A percentile compares a stretch with the other conserved stretches of the same genome.
Conservation (phyloP, 805 yeast genomes). For the Geotrichum ghanense region DNA sequence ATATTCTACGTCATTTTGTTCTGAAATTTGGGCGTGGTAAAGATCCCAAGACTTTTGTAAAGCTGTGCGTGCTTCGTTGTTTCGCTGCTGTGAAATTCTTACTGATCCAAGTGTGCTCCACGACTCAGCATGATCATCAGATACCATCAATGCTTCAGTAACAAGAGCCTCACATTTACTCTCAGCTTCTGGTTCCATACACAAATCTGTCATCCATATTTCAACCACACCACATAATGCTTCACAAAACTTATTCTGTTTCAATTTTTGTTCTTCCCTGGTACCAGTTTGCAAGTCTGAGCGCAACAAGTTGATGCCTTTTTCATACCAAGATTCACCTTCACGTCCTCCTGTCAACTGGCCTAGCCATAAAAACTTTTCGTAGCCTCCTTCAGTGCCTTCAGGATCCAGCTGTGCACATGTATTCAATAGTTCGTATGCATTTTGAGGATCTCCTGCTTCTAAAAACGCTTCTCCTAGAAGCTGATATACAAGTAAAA, state of each 20-base stretch:
- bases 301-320: conserved; percentile 48
- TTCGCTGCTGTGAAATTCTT: conserved; percentile 74
- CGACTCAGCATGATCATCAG: conserved; percentile 55
- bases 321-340: conserved; percentile 52
- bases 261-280: conserved; percentile 9
- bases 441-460: conserved; percentile 65
- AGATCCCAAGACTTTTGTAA: conserved; percentile 61
- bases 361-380: conserved; percentile 81
- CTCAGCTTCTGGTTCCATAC: conserved; percentile 90
- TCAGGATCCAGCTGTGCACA: conserved; percentile 62
- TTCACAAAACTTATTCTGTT: conserved; percentile 50
- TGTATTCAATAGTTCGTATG: conserved; percentile 47
- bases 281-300: conserved; percentile 25
- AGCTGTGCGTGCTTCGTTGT: conserved; percentile 61
- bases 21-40: conserved; percentile 31
- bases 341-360: conserved; percentile 77
- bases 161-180: conserved; percentile 62
- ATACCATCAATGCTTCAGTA: conserved; percentile 46
- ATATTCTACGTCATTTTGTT: conserved; percentile 2
- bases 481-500: conserved; percentile 28
- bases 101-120: conserved; percentile 78
- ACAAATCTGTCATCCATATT: conserved; percentile 18
- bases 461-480: conserved; percentile 76
- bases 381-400: conserved; percentile 50
- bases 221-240: conserved; percentile 82